Evolutionary conservation across 345 rosid species (phyloP), one percentile per base, ranked within the genome.

Genomic region (Erucastrum elatum): DNA sequence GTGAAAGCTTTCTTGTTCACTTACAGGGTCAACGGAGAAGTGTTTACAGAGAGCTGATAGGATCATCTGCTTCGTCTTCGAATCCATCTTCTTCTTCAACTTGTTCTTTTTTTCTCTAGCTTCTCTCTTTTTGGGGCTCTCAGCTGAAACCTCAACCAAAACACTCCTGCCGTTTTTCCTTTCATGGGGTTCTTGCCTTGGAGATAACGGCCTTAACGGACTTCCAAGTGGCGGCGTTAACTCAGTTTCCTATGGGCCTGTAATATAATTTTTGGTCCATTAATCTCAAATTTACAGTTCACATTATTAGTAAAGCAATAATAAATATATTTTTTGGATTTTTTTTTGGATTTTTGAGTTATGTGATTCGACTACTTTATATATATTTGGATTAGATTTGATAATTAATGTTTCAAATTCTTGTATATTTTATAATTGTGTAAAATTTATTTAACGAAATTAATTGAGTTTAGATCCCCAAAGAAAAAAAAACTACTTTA

Each of bases 11-110:
- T 44, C 55, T 16, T 29, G 55, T 67, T 56, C 39, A 66, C 90
- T 86, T 79, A 93, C 98, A 62, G 88, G 82, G 34, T 85, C 84
- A 34, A 87, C 44, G 25, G 87, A 82, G 66, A 93, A 77, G 70
- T 87, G 88, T 64, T 89, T 84, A 83, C 88, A 83, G 71, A 91
- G 88, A 84, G 88, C 83, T 68, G 83, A 81, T 16, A 82, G 71
- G 30, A 91, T 75, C 78, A 55, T 6, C 82, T 87, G 86, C 79
- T 85, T 90, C 78, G 79, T 82, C 64, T 79, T 70, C 10, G 56
- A 60, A 77, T 80, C 72, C 71, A 30, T 53, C 59, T 15, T 53
- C 53, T 37, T 64, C 27, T 30, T 64, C 39, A 66, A 21, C 21
- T 21, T 21, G 21, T 21, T 21, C 21, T 21, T 21, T 21, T 21